phyloP scores from a whole-genome alignment of 441 rosid genomes.

The Gossypium trilobum region DNA sequence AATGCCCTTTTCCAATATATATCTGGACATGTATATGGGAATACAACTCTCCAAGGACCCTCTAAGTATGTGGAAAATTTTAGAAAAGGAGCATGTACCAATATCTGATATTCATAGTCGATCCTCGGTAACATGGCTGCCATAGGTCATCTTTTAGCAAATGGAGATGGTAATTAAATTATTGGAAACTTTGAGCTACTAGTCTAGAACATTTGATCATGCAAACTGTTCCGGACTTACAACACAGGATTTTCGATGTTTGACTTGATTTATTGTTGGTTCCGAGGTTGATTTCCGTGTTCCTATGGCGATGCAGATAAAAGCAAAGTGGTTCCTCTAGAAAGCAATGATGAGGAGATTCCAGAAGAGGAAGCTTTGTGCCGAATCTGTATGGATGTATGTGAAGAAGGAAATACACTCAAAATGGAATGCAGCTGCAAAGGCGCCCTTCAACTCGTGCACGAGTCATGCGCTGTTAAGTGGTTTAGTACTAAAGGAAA shows the following conservation, averaged over 20 bases:
- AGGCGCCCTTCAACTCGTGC: conserved; percentile 79
- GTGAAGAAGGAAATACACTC: conserved; percentile 74
- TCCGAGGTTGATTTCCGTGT: background rate
- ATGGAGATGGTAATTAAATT: background rate
- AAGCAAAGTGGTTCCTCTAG: conserved; percentile 37
- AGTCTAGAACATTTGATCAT: background rate
- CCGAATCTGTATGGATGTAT: conserved; percentile 73
- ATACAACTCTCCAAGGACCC: too few relatives aligned
- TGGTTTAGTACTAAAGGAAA: conserved; percentile 87
- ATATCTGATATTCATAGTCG: too few relatives aligned
- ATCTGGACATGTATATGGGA: too few relatives aligned
- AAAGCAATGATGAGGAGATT: conserved; percentile 71
- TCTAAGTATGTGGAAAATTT: too few relatives aligned
- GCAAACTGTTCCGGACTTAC: conserved; percentile 6
- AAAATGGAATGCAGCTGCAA: conserved; percentile 97
- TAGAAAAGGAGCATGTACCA: too few relatives aligned
- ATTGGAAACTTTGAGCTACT: background rate
- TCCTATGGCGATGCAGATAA: conserved; percentile 38
- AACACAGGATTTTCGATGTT: background rate
- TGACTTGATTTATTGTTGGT: conserved; percentile 4
- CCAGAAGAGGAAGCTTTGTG: conserved; percentile 90
- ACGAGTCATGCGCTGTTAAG: conserved; percentile 70
- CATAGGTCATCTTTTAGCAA: too few relatives aligned
- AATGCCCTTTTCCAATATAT: too few relatives aligned
- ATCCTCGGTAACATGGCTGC: too few relatives aligned